These are phyloP conservation scores for Suhomyces kilbournensis DNA, from an alignment of 805 yeast species.

Conservation along the genomic window DNA sequence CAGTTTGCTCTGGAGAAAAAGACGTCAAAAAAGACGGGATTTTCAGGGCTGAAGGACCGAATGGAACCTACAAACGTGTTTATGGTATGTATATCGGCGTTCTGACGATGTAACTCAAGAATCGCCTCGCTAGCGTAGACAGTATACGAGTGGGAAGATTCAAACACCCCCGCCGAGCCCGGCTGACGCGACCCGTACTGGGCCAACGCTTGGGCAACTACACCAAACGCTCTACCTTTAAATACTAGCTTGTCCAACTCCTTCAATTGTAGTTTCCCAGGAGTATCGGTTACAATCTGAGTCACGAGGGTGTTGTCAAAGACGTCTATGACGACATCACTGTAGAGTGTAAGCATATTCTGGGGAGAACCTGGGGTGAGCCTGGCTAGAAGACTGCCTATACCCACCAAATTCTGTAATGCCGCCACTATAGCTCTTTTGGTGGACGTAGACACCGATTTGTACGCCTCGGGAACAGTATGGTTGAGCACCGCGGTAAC, in stretches of 20 bases:
- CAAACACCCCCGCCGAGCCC: slow-evolving; percentile 5
- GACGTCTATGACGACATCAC: background rate
- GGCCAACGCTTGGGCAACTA: slow-evolving; percentile 21
- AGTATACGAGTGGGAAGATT: slow-evolving; percentile 18
- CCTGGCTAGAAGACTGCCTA: slow-evolving; percentile 29
- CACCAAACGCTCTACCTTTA: slow-evolving; percentile 28
- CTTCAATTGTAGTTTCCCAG: slow-evolving; percentile 13
- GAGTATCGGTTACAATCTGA: background rate
- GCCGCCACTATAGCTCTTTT: slow-evolving; percentile 8
- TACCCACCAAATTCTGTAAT: slow-evolving; percentile 26
- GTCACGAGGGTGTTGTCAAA: background rate
- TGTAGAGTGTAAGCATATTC: background rate
- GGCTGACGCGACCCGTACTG: slow-evolving; percentile 6
- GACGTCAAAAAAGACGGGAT: slow-evolving; percentile 18
- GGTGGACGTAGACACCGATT: slow-evolving; percentile 13
- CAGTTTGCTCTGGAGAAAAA: slow-evolving; percentile 21
- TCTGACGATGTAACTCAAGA: slow-evolving; percentile 10
- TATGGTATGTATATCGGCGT: slow-evolving; percentile 6
- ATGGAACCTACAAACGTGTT: slow-evolving; percentile 21
- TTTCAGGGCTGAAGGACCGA: slow-evolving; percentile 16
- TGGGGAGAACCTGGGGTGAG: background rate
- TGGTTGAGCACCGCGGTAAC: slow-evolving; percentile 25
- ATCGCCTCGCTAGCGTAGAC: slow-evolving; percentile 18
- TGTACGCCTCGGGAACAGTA: slow-evolving; percentile 33
- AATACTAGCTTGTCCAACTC: slow-evolving; percentile 40